Evolutionary conservation across 225 moss, liverwort and hornwort species (phyloP), one percentile per base, ranked within the genome.

Genomic region (Straminergon stramineum): DNA sequence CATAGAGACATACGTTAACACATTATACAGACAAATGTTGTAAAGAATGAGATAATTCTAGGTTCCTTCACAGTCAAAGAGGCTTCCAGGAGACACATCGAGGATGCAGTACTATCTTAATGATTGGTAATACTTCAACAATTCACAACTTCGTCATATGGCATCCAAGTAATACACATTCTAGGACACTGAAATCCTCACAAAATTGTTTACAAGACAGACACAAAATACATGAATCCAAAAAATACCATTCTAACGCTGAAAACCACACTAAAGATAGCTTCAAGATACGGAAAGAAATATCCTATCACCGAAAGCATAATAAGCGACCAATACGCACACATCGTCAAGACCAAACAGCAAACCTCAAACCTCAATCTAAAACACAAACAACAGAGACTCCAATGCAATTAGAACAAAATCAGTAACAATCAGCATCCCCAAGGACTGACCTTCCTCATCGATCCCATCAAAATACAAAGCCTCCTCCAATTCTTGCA

Each of bases 401-500:
- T 21, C 20, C 39, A 87, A 64, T 79, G 79, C 79, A 64, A 37
- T 43, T 21, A 43, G 19, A 57, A 26, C 17, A 39, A 43, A 43
- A 45, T 53, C 21, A 14, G 76, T 30, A 64, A 20, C 48, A 75
- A 83, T 32, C 55, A 69, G 57, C 32, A 69, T 32, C 45, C 63
- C 32, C 45, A 45, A 32, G 82, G 24, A 89, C 92, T 57, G 43
- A 92, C 93, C 90, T 52, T 92, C 87, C 43, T 85, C 92, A 35
- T 61, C 74, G 74, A 82, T 9, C 13, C 61, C 62, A 43, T 90
- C 91, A 5, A 92, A 85, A 61, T 43, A 69, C 82, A 92, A 86
- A 12, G 86, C 90, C 84, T 94, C 91, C 62, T 90, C 92, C 90
- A 91, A 84, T 34, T 92, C 94, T 81, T 67, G 90, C 43, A 92